phyloP scores from a whole-genome alignment of 208 protist genomes.

The Trypanosoma avium region DNA sequence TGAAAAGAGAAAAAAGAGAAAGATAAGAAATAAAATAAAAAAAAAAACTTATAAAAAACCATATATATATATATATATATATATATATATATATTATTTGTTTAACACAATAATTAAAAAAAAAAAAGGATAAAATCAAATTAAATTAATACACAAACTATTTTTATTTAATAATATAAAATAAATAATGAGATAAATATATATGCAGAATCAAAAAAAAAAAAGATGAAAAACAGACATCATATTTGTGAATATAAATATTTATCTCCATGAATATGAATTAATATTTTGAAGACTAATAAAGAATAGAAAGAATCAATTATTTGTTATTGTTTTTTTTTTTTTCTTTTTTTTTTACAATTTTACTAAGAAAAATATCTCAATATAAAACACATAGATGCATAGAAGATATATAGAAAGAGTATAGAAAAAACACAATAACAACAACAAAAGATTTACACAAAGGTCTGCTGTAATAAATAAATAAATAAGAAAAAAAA shows the following conservation, averaged over 20 bases:
- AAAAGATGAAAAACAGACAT: conserved; percentile 14
- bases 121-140: not conserved
- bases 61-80: conserved; percentile 6
- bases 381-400: too few relatives aligned
- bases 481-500: not conserved
- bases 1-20: too few relatives aligned
- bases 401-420: too few relatives aligned
- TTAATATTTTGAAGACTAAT: too few relatives aligned
- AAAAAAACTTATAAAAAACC: not conserved
- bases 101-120: not conserved
- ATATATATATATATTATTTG: not conserved
- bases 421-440: not conserved
- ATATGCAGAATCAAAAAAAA: not conserved
- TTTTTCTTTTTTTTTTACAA: too few relatives aligned
- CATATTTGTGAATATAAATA: too few relatives aligned
- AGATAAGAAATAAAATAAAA: not conserved
- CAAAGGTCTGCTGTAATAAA: not conserved
- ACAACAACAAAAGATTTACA: conserved; percentile 10
- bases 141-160: too few relatives aligned
- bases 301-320: too few relatives aligned
- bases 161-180: not conserved
- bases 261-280: too few relatives aligned
- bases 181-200: not conserved
- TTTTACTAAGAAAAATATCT: too few relatives aligned
- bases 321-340: too few relatives aligned